These are phyloP conservation scores for Leccinum subatratum DNA, from an alignment of 1,284 basidiomycete genomes.

Conservation along the genomic window DNA sequence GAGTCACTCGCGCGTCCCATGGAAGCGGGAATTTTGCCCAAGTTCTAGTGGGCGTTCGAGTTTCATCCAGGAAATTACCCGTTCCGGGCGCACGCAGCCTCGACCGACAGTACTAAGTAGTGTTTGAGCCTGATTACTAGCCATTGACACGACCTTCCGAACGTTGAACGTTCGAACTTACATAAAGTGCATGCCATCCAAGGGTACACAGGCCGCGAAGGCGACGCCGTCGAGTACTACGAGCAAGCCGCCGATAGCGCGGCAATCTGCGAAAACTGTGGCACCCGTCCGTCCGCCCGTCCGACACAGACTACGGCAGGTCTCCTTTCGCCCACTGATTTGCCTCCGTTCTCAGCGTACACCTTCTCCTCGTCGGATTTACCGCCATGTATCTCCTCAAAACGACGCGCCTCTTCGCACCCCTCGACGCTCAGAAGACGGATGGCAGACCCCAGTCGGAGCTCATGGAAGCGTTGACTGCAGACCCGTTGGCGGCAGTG, in stretches of 20 bases:
- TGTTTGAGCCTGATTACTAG: not conserved
- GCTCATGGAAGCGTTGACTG: slow-evolving; percentile 64
- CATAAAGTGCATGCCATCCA: slow-evolving; percentile 13
- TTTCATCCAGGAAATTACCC: too few species aligned
- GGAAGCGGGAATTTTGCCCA: too few species aligned
- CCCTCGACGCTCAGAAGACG: slow-evolving; percentile 30
- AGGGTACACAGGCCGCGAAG: slow-evolving; percentile 3
- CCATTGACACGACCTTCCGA: too few species aligned
- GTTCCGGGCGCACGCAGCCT: too few species aligned
- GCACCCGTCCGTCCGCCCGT: slow-evolving; percentile 2
- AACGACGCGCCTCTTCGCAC: slow-evolving; percentile 45
- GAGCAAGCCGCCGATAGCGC: slow-evolving; percentile 4
- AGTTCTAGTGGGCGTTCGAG: too few species aligned
- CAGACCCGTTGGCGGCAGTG: slow-evolving; percentile 57
- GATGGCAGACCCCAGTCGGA: slow-evolving; percentile 65
- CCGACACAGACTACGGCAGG: not conserved
- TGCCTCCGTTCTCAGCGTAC: slow-evolving; percentile 69
- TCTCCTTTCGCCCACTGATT: slow-evolving; percentile 56
- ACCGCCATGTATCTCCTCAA: slow-evolving; percentile 64
- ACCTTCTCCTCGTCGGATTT: slow-evolving; percentile 63
- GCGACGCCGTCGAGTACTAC: not conserved
- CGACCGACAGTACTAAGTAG: too few species aligned
- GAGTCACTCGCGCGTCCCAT: too few species aligned
- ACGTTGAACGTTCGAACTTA: too few species aligned
- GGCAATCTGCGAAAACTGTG: not conserved